A percentile compares a stretch with the other conserved stretches of the same genome.
Evolutionary conservation across 2,329 filamentous ascomycete genomes (phyloP).

Genomic region (Beauveria pseudobassiana): DNA sequence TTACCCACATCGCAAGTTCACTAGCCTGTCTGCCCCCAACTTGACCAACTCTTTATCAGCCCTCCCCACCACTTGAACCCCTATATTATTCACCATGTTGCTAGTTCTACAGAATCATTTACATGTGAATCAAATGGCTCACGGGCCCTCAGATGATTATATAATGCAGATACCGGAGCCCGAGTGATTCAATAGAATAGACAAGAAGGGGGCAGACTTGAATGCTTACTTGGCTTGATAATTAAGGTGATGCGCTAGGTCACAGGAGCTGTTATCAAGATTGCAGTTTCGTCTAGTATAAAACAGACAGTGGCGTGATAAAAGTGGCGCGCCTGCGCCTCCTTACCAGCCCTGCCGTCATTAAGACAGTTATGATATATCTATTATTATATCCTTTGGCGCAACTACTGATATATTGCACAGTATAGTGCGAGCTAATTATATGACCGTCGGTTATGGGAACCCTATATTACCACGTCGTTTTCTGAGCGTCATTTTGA

Average conservation of each 20-base stretch:
- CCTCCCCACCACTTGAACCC: not conserved
- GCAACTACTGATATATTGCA: no score
- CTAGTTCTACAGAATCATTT: not conserved
- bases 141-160: not conserved
- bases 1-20: no score
- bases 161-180: not conserved
- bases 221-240: not conserved
- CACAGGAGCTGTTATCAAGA: not conserved
- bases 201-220: not conserved
- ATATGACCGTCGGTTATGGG: no score
- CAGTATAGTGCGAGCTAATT: no score
- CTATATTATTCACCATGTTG: no score
- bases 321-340: not conserved
- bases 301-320: not conserved
- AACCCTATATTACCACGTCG: no score
- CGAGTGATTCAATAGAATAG: not conserved
- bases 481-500: no score
- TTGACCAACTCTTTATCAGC: no score
- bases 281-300: not conserved
- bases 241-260: not conserved
- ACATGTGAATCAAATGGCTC: not conserved
- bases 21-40: no score
- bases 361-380: not conserved
- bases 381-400: not conserved
- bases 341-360: not conserved